These are phyloP conservation scores for Ophiostoma sp. DNA, from an alignment of 2,329 filamentous ascomycete genomes.

Conservation along the genomic window DNA sequence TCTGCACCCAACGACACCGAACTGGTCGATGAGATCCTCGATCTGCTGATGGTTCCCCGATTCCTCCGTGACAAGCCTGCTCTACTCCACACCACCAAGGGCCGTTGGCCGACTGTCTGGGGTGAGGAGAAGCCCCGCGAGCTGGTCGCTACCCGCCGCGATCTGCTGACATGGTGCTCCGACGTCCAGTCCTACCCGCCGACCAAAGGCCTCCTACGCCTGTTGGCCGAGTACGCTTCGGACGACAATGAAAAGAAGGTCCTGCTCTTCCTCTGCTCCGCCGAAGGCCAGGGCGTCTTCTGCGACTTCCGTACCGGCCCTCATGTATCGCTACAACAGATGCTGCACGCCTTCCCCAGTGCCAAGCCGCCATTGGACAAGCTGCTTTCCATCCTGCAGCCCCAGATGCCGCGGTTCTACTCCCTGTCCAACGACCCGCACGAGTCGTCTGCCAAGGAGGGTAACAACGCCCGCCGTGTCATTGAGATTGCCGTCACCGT, in stretches of 20 bases:
- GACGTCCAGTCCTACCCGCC: slow-evolving; percentile 93
- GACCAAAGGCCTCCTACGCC: slow-evolving; percentile 79
- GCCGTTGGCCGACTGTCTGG: slow-evolving; percentile 97
- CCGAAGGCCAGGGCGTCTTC: slow-evolving; percentile 87
- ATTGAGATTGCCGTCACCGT: slow-evolving; percentile 97
- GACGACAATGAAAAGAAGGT: slow-evolving; percentile 86
- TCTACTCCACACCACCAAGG: slow-evolving; percentile 72
- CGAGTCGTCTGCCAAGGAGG: slow-evolving; percentile 61
- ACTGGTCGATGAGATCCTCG: slow-evolving; percentile 80
- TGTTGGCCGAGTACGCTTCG: slow-evolving; percentile 81
- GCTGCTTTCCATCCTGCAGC: slow-evolving; percentile 76
- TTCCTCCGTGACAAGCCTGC: slow-evolving; percentile 83
- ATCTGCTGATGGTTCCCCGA: slow-evolving; percentile 76
- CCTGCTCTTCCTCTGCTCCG: slow-evolving; percentile 79
- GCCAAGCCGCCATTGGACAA: slow-evolving; percentile 82
- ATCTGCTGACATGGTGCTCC: slow-evolving; percentile 92
- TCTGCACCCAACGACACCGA: slow-evolving; percentile 80
- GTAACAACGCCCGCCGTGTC: slow-evolving; percentile 71
- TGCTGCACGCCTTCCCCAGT: slow-evolving; percentile 89
- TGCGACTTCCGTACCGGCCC: slow-evolving; percentile 92
- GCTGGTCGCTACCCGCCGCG: slow-evolving; percentile 84
- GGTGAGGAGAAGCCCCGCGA: slow-evolving; percentile 83
- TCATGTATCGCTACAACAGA: slow-evolving; percentile 79
- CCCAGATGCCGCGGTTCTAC: slow-evolving; percentile 97
- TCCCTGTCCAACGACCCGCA: slow-evolving; percentile 96